Evolutionary conservation across 768 basidiomycete genomes (phyloP), one percentile per base, ranked within the genome.

Genomic region (Termitomyces heimii): DNA sequence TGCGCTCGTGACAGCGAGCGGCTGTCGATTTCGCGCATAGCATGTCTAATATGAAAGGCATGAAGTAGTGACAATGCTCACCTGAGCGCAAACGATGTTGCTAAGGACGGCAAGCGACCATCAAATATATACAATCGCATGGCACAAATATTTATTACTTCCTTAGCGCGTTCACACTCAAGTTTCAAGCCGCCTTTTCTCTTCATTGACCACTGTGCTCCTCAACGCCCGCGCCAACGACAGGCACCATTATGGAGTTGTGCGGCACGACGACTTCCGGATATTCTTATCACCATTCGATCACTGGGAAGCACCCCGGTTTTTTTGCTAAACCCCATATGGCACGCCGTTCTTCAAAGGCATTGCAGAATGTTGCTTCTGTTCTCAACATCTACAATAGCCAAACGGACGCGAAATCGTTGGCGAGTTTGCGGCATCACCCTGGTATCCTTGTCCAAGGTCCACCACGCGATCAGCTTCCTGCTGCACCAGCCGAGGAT

Each of bases 391-490:
- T 32, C 32, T 58, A 52, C 50, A 58, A 48, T 43, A 48, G 31
- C 31, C 43, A 55, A 34, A 45, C 54, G 49, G 52, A 57, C 48
- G 53, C 44, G 34, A 35, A 56, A 20, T 40, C 49, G 37, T 52
- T 48, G 42, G 56, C 37, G 14, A 55, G 43, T 53, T 54, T 46
- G 39, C 35, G 54, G 55, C 57, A 34, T 12, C 55, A 29, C 28
- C 52, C 54, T 20, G 54, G 53, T 35, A 55, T 68, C 44, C 49
- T 69, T 24, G 69, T 73, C 34, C 65, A 70, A 61, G 66, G 71
- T 56, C 68, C 72, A 24, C 70, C 70, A 5, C 65, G 69, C 52
- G 65, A 68, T 52, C 65, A 62, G 14, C 68, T 70, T 42, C 62
- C 63, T 43, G 64, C 60, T 54, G 64, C 59, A 22, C 50, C 57